Evolutionary conservation across 108 stramenopile species (phyloP).

Genomic region (Discostella stelligeroides): DNA sequence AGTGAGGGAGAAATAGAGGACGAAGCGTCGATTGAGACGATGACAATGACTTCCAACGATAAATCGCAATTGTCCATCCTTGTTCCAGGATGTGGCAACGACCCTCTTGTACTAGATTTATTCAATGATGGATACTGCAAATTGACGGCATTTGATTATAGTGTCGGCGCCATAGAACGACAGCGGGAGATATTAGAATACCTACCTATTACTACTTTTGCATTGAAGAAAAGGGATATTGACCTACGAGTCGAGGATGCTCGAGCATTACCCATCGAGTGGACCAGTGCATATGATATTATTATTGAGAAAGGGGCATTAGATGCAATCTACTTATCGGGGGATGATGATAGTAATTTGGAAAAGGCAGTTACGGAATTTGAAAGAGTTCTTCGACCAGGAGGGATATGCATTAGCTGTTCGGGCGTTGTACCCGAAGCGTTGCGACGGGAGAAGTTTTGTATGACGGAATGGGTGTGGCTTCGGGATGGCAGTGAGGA

Average conservation of each 20-base stretch:
- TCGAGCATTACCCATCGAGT: conserved; percentile 52
- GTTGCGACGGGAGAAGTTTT: conserved; percentile 54
- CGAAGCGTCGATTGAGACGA: background rate
- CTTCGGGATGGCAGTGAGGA: conserved; percentile 72
- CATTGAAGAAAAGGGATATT: conserved; percentile 33
- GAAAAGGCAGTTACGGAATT: conserved; percentile 65
- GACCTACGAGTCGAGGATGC: conserved; percentile 62
- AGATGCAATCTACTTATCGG: conserved; percentile 83
- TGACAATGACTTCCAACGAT: background rate
- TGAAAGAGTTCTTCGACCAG: conserved; percentile 50
- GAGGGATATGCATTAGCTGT: conserved; percentile 62
- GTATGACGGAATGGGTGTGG: conserved; percentile 61
- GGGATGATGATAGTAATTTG: conserved; percentile 57
- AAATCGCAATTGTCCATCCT: conserved; percentile 49
- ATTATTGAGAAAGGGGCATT: conserved; percentile 80
- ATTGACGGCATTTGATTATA: conserved; percentile 78
- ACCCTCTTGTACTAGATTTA: conserved; percentile 73
- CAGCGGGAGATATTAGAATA: conserved; percentile 60
- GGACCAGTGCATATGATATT: conserved; percentile 64
- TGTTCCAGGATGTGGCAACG: conserved; percentile 81
- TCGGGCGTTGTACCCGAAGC: conserved; percentile 77
- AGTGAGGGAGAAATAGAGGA: background rate
- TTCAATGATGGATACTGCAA: conserved; percentile 57
- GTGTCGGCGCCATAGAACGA: conserved; percentile 71
- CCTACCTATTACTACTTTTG: conserved; percentile 41